These are phyloP conservation scores for Seminavis robusta DNA, from an alignment of 108 stramenopile species.

Conservation along the genomic window DNA sequence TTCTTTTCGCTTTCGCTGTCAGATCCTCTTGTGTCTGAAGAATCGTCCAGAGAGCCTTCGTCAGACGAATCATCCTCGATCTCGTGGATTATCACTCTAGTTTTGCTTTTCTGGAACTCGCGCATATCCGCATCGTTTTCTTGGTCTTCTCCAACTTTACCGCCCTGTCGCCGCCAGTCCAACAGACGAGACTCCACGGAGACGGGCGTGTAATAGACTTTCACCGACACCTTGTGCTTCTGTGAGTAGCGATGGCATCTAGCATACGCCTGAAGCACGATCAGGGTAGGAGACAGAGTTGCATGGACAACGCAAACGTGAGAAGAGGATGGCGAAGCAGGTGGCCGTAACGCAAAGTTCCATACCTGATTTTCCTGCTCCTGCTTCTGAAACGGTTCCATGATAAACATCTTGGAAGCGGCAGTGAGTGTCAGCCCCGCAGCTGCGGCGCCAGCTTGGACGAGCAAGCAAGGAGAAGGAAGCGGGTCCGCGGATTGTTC, in stretches of 20 bases:
- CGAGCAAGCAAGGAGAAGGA: no score
- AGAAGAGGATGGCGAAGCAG: slow-evolving; percentile 1
- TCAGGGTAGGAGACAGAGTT: background rate
- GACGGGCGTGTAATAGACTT: slow-evolving; percentile 49
- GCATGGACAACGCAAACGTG: background rate
- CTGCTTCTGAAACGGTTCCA: slow-evolving; percentile 60
- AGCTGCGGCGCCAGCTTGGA: slow-evolving; percentile 62
- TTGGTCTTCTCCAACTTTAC: no score
- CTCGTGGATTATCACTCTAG: no score
- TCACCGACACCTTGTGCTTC: slow-evolving; percentile 30
- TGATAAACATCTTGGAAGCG: slow-evolving; percentile 57
- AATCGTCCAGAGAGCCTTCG: no score
- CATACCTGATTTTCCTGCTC: slow-evolving; percentile 72
- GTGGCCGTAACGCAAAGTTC: no score
- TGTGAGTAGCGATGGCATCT: slow-evolving; percentile 51
- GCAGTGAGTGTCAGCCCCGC: slow-evolving; percentile 64
- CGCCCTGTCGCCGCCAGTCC: slow-evolving; percentile 58
- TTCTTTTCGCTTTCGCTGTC: no score
- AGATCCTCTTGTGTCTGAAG: no score
- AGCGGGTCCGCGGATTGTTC: slow-evolving; percentile 5
- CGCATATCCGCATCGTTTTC: no score
- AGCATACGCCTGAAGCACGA: slow-evolving; percentile 20
- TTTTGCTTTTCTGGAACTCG: no score
- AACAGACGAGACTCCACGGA: slow-evolving; percentile 52
- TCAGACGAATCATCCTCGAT: no score